Base-by-base conservation (phyloP, 2,329 filamentous ascomycete species). In the Ascocoryne sarcoides region DNA sequence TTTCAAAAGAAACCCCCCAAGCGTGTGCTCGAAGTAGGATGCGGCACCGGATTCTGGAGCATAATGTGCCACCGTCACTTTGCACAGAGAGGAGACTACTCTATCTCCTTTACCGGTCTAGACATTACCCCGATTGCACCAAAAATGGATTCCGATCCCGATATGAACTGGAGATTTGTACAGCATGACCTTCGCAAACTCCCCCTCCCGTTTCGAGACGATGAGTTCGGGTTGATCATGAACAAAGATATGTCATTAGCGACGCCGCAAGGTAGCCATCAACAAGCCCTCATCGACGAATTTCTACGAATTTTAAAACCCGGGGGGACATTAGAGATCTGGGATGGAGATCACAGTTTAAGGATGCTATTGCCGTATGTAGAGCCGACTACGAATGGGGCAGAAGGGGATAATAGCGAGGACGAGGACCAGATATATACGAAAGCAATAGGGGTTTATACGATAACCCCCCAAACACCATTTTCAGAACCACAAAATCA, bases 1-100 rank as follows among this genome's bases (percentile, higher is more conserved):
- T 71, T 86, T 39, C 65, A 71, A 32, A 71, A 76, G 47, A 76
- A 76, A 34, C 79, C 84, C 15, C 89, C 89, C 0, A 73, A 72
- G 53, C 80, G 79, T 49, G 82, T 96, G 19, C 70, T 96, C 17
- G 90, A 96, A 57, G 65, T 95, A 23, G 88, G 81, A 20, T 96
- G 90, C 61, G 89, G 89, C 14, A 83, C 83, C 15, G 90, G 79
- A 17, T 84, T 93, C 58, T 95, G 89, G 89, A 89, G 84, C 52
- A 82, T 84, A 63, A 79, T 87, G 68, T 93, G 86, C 60, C 83
- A 94, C 60, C 77, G 85, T 26, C 83, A 85, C 62, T 86, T 89
- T 57, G 70, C 74, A 42, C 71, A 76, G 36, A 69, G 75, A 40
- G 86, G 86, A 10, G 73, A 83, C 56, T 65, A 70, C 4, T 71